Conservation (phyloP, 2,329 filamentous ascomycete genomes). For the Ophiocordyceps sinensis region DNA sequence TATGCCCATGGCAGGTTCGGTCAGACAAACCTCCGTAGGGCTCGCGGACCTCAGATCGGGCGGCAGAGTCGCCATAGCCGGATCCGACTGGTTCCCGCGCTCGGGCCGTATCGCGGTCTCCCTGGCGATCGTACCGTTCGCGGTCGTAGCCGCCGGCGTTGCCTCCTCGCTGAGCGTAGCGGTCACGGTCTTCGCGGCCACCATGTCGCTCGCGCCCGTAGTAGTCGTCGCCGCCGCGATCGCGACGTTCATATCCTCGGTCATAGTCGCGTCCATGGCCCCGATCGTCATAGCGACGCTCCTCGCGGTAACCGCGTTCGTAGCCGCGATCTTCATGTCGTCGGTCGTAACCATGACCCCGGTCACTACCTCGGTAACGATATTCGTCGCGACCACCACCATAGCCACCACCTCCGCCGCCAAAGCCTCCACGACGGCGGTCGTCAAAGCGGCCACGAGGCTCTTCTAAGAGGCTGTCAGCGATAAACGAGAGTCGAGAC, state of each 20-base stretch:
- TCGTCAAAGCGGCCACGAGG: conserved; percentile 39
- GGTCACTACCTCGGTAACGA: conserved; percentile 34
- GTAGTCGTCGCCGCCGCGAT: conserved; percentile 26
- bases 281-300: conserved; percentile 32
- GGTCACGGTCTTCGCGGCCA: conserved; percentile 30
- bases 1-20: conserved; percentile 5
- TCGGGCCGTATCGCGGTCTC: conserved; percentile 25
- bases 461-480: conserved; percentile 12
- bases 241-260: conserved; percentile 40
- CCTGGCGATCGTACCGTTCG: conserved; percentile 32
- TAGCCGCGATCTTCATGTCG: conserved; percentile 29
- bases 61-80: conserved; percentile 25
- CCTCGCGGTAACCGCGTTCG: conserved; percentile 36
- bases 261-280: conserved; percentile 39
- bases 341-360: conserved; percentile 31
- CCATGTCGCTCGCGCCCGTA: conserved; percentile 23
- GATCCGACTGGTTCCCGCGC: conserved; percentile 23
- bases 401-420: conserved; percentile 28
- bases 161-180: conserved; percentile 22
- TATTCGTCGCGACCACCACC: conserved; percentile 37
- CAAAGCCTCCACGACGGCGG: conserved; percentile 47
- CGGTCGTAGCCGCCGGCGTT: conserved; percentile 30
- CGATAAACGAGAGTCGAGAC: background rate
- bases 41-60: conserved; percentile 28
- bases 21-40: conserved; percentile 26